These are phyloP conservation scores for Pseudopyricularia javanii DNA, from an alignment of 2,329 filamentous ascomycete genomes.

Conservation along the genomic window DNA sequence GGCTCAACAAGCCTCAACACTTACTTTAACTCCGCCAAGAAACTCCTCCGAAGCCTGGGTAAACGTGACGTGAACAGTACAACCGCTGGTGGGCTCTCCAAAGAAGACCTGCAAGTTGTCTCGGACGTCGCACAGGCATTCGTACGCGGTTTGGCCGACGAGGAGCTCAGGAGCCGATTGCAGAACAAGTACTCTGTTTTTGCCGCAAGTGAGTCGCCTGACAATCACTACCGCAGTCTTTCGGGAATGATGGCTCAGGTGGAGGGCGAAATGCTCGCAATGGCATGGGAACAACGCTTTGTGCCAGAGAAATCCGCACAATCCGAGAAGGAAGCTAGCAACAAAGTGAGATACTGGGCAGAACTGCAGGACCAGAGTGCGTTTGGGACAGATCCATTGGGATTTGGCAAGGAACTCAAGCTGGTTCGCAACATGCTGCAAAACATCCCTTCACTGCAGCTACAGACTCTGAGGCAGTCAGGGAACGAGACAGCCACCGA, in stretches of 20 bases:
- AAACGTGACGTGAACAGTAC: constrained; percentile 37
- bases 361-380: constrained; percentile 23
- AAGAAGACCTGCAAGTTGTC: constrained; percentile 33
- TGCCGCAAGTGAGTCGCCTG: background rate
- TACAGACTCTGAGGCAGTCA: constrained; percentile 39
- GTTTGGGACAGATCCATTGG: constrained; percentile 32
- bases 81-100: constrained; percentile 28
- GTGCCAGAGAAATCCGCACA: constrained; percentile 21
- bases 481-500: constrained; percentile 35
- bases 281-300: constrained; percentile 28
- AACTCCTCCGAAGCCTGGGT: constrained; percentile 32
- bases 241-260: constrained; percentile 38
- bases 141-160: constrained; percentile 37
- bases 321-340: constrained; percentile 22
- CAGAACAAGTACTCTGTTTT: constrained; percentile 7
- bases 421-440: constrained; percentile 32
- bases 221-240: constrained; percentile 27
- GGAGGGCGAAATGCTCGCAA: constrained; percentile 42
- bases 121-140: constrained; percentile 41
- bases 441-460: constrained; percentile 37
- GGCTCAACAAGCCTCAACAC: constrained; percentile 25
- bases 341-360: constrained; percentile 31
- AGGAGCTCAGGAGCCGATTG: constrained; percentile 30
- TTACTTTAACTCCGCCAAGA: constrained; percentile 37
- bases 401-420: constrained; percentile 41